Base-by-base conservation (phyloP, 1,284 basidiomycete genomes). In the Clitocybe nebularis region DNA sequence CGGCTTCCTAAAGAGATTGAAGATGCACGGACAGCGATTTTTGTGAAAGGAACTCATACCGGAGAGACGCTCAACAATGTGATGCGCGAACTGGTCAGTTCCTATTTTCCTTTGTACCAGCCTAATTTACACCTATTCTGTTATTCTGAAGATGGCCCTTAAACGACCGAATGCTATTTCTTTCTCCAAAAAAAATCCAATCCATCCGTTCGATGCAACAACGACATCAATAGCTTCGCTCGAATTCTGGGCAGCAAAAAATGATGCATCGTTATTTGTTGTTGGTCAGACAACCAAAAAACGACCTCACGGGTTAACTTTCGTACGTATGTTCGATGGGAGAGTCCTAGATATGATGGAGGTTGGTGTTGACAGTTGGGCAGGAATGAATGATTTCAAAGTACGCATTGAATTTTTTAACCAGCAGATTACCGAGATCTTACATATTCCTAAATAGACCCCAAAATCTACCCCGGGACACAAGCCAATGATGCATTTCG, bases 241-340 rank as follows among this genome's bases (percentile, higher is more conserved):
- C 44, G 92, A 92, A 55, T 99, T 99, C 65, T 99, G 93, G 89
- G 72, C 84, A 1, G 59, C 71, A 25, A 99, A 99, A 71, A 99
- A 99, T 67, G 96, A 99, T 56, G 93, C 94, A 1, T 84, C 83
- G 3, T 71, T 99, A 56, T 96, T 98, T 59, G 68, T 96, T 9
- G 73, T 98, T 30, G 95, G 92, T 1, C 88, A 94, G 58, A 91
- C 87, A 57, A 90, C 85, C 37, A 99, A 99, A 71, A 99, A 99
- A 65, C 72, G 94, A 41, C 94, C 94, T 10, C 78, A 98, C 58
- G 86, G 90, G 41, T 63, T 99, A 44, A 84, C 88, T 2, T 84
- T 96, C 56, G 86, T 86, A 9, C 71, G 96, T 42, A 93, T 88
- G 76, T 99, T 88, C 55, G 89, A 97, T 56, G 78, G 82, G 21